phyloP scores from a whole-genome alignment of 2,329 filamentous ascomycete genomes.

The Colletotrichum shisoi region DNA sequence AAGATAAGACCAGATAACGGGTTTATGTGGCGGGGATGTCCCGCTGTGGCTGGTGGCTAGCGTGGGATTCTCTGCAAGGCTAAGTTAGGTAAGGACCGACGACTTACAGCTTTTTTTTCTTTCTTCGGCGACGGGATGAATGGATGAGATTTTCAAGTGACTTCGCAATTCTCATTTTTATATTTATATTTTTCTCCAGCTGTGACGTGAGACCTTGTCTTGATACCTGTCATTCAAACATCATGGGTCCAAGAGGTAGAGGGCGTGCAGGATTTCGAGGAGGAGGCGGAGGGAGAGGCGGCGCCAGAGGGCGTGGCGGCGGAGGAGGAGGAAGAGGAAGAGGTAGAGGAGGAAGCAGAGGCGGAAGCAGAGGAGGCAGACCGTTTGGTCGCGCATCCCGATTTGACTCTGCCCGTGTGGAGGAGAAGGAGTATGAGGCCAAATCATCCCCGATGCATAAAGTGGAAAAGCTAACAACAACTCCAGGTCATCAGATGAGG shows the following conservation, averaged over 20 bases:
- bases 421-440: constrained; percentile 51
- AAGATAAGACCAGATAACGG: constrained; percentile 53
- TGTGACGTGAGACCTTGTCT: not conserved
- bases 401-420: constrained; percentile 52
- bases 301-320: constrained; percentile 46
- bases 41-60: constrained; percentile 40
- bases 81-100: constrained; percentile 14
- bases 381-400: constrained; percentile 50
- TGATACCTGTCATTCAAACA: not conserved
- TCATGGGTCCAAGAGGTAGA: constrained; percentile 43
- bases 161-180: not conserved
- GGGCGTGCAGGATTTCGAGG: constrained; percentile 44
- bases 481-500: constrained; percentile 39
- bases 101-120: constrained; percentile 40
- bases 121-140: not conserved
- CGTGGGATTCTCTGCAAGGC: constrained; percentile 41
- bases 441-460: not conserved
- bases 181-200: not conserved
- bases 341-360: constrained; percentile 46
- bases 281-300: constrained; percentile 42
- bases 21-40: constrained; percentile 40
- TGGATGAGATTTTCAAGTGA: constrained; percentile 13
- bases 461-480: constrained; percentile 3
- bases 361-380: constrained; percentile 45
- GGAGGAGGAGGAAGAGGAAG: constrained; percentile 49